Evolutionary conservation across 2,329 filamentous ascomycete genomes (phyloP).

Genomic region (Phyllosticta citriasiana): DNA sequence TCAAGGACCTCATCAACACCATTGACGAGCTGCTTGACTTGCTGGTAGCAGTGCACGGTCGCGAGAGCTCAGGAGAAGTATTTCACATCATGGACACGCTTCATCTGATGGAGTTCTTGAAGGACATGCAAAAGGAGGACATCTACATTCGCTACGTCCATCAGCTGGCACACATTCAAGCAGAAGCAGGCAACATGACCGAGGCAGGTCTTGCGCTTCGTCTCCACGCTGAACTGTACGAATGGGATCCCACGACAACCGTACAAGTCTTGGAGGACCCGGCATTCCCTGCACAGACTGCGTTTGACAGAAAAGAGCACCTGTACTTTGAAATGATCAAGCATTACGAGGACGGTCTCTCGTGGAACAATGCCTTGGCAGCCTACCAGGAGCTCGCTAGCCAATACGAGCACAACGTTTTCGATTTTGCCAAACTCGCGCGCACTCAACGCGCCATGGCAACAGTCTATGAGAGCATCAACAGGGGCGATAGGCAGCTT

Average conservation of each 20-base stretch:
- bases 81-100: slow-evolving; percentile 80
- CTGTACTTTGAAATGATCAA: slow-evolving; percentile 94
- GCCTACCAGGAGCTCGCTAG: slow-evolving; percentile 82
- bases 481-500: slow-evolving; percentile 66
- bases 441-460: slow-evolving; percentile 84
- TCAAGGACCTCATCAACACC: slow-evolving; percentile 71
- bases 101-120: slow-evolving; percentile 88
- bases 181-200: slow-evolving; percentile 64
- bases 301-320: slow-evolving; percentile 85
- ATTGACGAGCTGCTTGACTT: slow-evolving; percentile 87
- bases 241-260: slow-evolving; percentile 68
- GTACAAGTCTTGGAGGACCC: slow-evolving; percentile 62
- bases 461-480: slow-evolving; percentile 79
- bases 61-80: slow-evolving; percentile 61
- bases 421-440: slow-evolving; percentile 87
- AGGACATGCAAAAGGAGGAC: slow-evolving; percentile 93
- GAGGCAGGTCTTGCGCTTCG: slow-evolving; percentile 84
- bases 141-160: slow-evolving; percentile 96
- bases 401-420: slow-evolving; percentile 85
- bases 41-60: slow-evolving; percentile 77
- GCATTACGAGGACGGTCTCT: slow-evolving; percentile 86
- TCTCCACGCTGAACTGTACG: slow-evolving; percentile 84
- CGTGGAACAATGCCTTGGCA: slow-evolving; percentile 78
- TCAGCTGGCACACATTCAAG: slow-evolving; percentile 72
- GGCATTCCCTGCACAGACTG: slow-evolving; percentile 68